phyloP scores from a whole-genome alignment of 768 basidiomycete genomes.

The Pisolithus tinctorius region DNA sequence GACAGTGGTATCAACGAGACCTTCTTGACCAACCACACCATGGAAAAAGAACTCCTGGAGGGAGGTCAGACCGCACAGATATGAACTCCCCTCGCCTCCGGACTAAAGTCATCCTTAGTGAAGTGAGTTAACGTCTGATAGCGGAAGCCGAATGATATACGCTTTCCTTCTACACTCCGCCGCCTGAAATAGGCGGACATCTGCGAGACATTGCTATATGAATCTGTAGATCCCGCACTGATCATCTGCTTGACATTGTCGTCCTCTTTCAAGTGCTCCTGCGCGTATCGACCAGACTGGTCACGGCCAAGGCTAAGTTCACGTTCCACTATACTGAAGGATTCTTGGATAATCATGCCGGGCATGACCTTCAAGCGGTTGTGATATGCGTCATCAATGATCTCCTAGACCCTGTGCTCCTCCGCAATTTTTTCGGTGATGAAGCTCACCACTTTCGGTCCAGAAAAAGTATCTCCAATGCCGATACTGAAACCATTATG shows the following conservation, averaged over 20 bases:
- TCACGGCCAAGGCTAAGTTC: constrained; percentile 95
- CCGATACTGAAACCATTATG: constrained; percentile 99
- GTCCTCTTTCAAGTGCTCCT: constrained; percentile 95
- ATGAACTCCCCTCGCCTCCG: constrained; percentile 98
- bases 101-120: constrained; percentile 97
- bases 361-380: constrained; percentile 86
- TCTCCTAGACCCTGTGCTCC: constrained; percentile 69
- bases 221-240: constrained; percentile 96
- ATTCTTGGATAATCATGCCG: constrained; percentile 99
- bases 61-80: constrained; percentile 80
- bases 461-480: constrained; percentile 97
- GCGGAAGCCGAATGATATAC: constrained; percentile 96
- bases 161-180: constrained; percentile 95
- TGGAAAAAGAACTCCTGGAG: constrained; percentile 99
- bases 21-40: constrained; percentile 98
- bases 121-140: constrained; percentile 97
- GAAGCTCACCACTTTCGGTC: constrained; percentile 76
- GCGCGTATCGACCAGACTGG: constrained; percentile 91
- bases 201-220: constrained; percentile 99
- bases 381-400: constrained; percentile 79
- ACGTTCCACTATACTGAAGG: constrained; percentile 85
- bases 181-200: constrained; percentile 99
- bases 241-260: constrained; percentile 99
- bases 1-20: constrained; percentile 97
- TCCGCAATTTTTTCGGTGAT: constrained; percentile 80